Conservation (phyloP, 768 basidiomycete genomes). For the Russula abietina region DNA sequence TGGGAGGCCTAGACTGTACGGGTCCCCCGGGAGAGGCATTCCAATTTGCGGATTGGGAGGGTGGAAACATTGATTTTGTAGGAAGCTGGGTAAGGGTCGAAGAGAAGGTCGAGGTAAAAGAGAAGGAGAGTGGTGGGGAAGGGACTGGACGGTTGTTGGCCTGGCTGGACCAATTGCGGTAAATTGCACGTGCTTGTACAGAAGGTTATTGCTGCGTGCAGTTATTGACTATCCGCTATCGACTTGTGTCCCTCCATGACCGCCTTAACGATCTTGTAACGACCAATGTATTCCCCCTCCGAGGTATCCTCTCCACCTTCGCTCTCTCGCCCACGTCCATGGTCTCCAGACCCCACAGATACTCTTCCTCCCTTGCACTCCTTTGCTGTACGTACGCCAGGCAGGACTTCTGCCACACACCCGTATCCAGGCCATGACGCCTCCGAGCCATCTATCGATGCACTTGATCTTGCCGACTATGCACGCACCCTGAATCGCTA, state of each 20-base stretch:
- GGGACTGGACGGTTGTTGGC: slow-evolving; percentile 1
- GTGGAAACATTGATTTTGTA: slow-evolving; percentile 66
- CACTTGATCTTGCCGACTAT: slow-evolving; percentile 69
- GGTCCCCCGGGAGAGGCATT: slow-evolving; percentile 50
- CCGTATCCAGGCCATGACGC: slow-evolving; percentile 36
- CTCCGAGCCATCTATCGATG: slow-evolving; percentile 63
- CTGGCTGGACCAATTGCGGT: slow-evolving; percentile 10
- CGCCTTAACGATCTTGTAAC: neutral
- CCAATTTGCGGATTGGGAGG: slow-evolving; percentile 78
- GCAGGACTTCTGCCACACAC: slow-evolving; percentile 24
- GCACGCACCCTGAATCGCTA: slow-evolving; percentile 34
- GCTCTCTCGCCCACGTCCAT: slow-evolving; percentile 50
- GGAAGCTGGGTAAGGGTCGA: slow-evolving; percentile 48
- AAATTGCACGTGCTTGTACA: neutral
- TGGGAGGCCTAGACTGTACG: slow-evolving; percentile 71
- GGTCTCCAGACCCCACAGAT: slow-evolving; percentile 57
- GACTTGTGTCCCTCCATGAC: neutral
- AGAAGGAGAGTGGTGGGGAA: slow-evolving; percentile 31
- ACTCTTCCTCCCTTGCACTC: slow-evolving; percentile 34
- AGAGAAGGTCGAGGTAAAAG: slow-evolving; percentile 27
- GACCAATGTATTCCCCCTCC: slow-evolving; percentile 41
- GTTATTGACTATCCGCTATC: no score
- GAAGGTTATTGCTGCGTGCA: neutral
- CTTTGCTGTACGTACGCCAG: slow-evolving; percentile 25
- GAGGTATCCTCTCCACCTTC: slow-evolving; percentile 48